Percentiles rank a stretch among this genome's conserved stretches.
Evolutionary conservation across 257 asterid species (phyloP).

Genomic region (Verbena officinalis): DNA sequence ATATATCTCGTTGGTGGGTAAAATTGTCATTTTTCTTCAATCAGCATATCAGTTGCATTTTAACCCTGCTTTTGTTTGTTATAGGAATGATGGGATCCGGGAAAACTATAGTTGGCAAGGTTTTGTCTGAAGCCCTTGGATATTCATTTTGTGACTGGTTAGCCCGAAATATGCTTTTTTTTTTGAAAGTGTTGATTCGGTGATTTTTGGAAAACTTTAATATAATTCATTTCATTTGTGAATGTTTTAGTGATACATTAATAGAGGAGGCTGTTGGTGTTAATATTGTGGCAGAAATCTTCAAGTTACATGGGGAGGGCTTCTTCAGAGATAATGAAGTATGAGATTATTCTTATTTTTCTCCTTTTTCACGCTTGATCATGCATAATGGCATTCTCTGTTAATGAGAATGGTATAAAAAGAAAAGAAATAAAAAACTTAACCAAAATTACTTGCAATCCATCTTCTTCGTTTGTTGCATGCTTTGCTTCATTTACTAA

Average conservation of each 20-base stretch:
- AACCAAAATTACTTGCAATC: too few relatives aligned
- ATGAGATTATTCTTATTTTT: background rate
- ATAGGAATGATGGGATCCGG: conserved; percentile 99
- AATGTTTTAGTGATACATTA: conserved; percentile 59
- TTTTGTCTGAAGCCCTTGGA: conserved; percentile 76
- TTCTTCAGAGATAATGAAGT: conserved; percentile 88
- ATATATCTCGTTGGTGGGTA: conserved; percentile 88
- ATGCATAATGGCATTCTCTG: too few relatives aligned
- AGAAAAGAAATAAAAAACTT: too few relatives aligned
- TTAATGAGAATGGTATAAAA: too few relatives aligned
- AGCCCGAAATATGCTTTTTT: conserved; percentile 26
- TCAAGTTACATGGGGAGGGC: conserved; percentile 66
- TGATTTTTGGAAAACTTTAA: too few relatives aligned
- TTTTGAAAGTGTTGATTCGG: too few relatives aligned
- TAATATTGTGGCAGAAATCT: conserved; percentile 71
- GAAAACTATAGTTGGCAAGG: conserved; percentile 88
- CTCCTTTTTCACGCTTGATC: too few relatives aligned
- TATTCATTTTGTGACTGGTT: conserved; percentile 92
- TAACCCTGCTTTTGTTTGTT: conserved; percentile 22
- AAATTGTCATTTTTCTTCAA: conserved; percentile 17
- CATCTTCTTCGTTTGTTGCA: too few relatives aligned
- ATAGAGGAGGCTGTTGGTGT: conserved; percentile 79
- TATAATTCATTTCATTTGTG: conserved; percentile 22
- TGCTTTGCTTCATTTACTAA: too few relatives aligned
- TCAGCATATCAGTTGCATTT: background rate